Base-by-base conservation (phyloP, 2,329 filamentous ascomycete species). In the Diplodia intermedia region DNA sequence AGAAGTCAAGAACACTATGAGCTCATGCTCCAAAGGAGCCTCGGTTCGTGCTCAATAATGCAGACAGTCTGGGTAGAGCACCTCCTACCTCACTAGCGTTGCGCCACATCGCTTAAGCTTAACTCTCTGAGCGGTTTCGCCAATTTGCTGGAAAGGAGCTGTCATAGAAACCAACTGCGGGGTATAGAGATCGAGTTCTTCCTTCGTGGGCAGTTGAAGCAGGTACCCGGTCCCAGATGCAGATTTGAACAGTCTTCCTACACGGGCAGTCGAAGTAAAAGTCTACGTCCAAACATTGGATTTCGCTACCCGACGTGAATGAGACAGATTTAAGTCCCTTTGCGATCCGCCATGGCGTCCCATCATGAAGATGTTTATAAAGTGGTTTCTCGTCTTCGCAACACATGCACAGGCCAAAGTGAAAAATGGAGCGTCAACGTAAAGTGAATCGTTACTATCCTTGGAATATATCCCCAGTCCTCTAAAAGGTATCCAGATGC, bases 401-500 rank as follows among this genome's bases (percentile, higher is more conserved):
- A 38, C 36, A 4, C 36, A 12, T 11, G 36, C 36, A 38, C 36
- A 38, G 11, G 9, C 36, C 36, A 4, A 47, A 26, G 4, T 15
- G 26, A 2, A 53, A 12, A 53, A 53, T 29, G 20, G 29, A 53
- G 26, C 4, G 14, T 20, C 3, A 29, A 53, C 15, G 29, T 9
- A 29, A 29, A 53, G 3, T 53, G 23, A 53, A 53, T 55, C 31
- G 53, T 36, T 23, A 40, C 14, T 40, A 40, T 9, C n/a, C 31
- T 14, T 12, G 23, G 23, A 40, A 2, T 11, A 23, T 47, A 18
- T n/a, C 11, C 11, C 23, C 15, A 43, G 26, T 20, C 56, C 38
- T 60, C 23, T 47, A 60, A 31, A 47, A 47, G 56, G 56, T 47
- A 60, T 31, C 23, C 38, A 23, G 14, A 47, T 11, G 43, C n/a